A percentile compares a stretch with the other conserved stretches of the same genome.
These are phyloP conservation scores for Juncus effusus DNA, from an alignment of 176 grass and related monocot species.

Conservation along the genomic window DNA sequence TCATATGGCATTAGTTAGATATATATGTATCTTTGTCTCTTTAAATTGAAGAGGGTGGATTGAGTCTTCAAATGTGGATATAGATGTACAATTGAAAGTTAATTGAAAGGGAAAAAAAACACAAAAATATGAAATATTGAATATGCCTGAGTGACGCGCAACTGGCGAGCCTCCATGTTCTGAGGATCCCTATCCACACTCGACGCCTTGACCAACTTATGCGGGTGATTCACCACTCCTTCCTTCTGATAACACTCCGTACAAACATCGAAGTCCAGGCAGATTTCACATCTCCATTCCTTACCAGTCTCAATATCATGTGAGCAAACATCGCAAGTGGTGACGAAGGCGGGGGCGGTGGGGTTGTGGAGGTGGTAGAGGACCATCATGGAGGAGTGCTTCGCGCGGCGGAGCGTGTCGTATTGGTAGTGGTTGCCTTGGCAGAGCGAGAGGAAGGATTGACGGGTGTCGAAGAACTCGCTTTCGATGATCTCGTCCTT, in stretches of 20 bases:
- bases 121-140: too few relatives aligned
- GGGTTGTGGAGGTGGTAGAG: slow-evolving; percentile 99
- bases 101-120: too few relatives aligned
- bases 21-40: slow-evolving; percentile 2
- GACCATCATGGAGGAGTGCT: slow-evolving; percentile 99
- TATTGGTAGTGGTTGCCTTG: slow-evolving; percentile 99
- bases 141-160: slow-evolving; percentile 80
- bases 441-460: slow-evolving; percentile 96
- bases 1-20: slow-evolving; percentile 5
- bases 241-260: slow-evolving; percentile 83
- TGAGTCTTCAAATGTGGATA: neutral
- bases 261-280: slow-evolving; percentile 98
- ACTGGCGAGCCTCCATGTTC: slow-evolving; percentile 91
- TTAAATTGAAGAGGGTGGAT: slow-evolving; percentile 3
- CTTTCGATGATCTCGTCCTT: slow-evolving; percentile 98
- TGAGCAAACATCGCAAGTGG: slow-evolving; percentile 74
- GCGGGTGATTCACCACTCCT: slow-evolving; percentile 70
- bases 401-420: slow-evolving; percentile 92
- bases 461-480: slow-evolving; percentile 95
- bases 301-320: slow-evolving; percentile 97
- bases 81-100: neutral
- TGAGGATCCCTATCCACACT: slow-evolving; percentile 79
- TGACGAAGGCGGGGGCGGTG: slow-evolving; percentile 93
- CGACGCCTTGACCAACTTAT: slow-evolving; percentile 88
- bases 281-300: slow-evolving; percentile 97